These are phyloP conservation scores for Jamesozyma rosinii DNA, from an alignment of 805 yeast genomes.

Conservation along the genomic window DNA sequence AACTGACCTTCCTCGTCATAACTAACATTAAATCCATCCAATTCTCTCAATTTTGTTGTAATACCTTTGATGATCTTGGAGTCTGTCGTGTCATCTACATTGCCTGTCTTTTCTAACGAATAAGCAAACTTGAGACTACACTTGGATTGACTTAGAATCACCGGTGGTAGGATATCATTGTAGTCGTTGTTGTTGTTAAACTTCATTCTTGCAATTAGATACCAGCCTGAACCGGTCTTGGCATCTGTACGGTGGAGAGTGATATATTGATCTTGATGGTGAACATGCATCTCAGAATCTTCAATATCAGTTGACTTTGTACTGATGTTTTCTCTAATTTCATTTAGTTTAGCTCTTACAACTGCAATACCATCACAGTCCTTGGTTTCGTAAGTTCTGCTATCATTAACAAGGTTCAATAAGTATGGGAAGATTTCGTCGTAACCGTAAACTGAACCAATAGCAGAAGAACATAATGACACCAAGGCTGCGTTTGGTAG, in stretches of 20 bases:
- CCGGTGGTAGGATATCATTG: slow-evolving; percentile 49
- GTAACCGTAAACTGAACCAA: slow-evolving; percentile 88
- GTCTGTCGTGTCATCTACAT: slow-evolving; percentile 30
- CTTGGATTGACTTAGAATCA: slow-evolving; percentile 48
- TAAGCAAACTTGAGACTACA: slow-evolving; percentile 53
- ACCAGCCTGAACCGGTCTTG: slow-evolving; percentile 79
- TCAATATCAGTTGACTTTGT: slow-evolving; percentile 35
- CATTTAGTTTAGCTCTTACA: slow-evolving; percentile 54
- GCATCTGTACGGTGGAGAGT: slow-evolving; percentile 84
- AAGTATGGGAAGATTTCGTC: slow-evolving; percentile 85
- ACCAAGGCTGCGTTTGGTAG: slow-evolving; percentile 92
- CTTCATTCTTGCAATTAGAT: slow-evolving; percentile 77
- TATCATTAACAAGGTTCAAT: slow-evolving; percentile 72
- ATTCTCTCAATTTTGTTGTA: slow-evolving; percentile 50
- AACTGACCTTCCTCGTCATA: slow-evolving; percentile 35
- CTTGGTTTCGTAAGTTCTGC: slow-evolving; percentile 45
- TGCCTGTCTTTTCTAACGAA: slow-evolving; percentile 45
- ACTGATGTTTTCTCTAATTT: slow-evolving; percentile 50
- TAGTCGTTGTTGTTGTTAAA: slow-evolving; percentile 40
- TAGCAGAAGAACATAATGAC: slow-evolving; percentile 84
- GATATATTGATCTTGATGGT: slow-evolving; percentile 85
- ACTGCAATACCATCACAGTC: slow-evolving; percentile 56
- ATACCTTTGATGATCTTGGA: slow-evolving; percentile 43
- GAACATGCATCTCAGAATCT: slow-evolving; percentile 88
- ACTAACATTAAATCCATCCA: slow-evolving; percentile 43